Percentiles rank a stretch among this genome's conserved stretches.
These are phyloP conservation scores for Danielia reshetovae DNA, from an alignment of 805 yeast genomes.

Conservation along the genomic window DNA sequence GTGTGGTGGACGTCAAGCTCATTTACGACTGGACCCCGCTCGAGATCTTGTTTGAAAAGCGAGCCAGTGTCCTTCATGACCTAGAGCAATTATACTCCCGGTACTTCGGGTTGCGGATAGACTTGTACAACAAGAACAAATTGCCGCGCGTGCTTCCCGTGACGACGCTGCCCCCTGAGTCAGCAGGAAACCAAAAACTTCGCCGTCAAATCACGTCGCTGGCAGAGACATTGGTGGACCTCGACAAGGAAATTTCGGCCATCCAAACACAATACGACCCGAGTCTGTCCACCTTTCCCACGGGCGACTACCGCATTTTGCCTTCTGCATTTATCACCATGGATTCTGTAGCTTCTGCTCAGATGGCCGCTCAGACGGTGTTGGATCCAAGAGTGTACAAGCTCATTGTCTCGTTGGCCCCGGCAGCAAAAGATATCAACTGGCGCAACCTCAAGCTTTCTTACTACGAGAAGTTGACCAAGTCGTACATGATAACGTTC, in stretches of 20 bases:
- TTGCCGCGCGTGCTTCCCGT: conserved; percentile 31
- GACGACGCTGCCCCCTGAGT: conserved; percentile 7
- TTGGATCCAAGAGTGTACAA: conserved; percentile 44
- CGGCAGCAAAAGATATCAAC: conserved; percentile 44
- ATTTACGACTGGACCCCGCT: conserved; percentile 45
- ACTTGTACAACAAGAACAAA: conserved; percentile 30
- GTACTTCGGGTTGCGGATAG: conserved; percentile 40
- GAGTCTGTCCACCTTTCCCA: conserved; percentile 22
- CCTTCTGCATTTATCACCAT: conserved; percentile 46
- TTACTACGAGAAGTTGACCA: conserved; percentile 32
- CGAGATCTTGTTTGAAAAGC: conserved; percentile 30
- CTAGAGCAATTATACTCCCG: conserved; percentile 43
- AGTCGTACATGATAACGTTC: conserved; percentile 39
- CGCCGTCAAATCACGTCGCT: conserved; percentile 29
- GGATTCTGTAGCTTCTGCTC: conserved; percentile 47
- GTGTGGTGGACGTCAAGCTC: conserved; percentile 47
- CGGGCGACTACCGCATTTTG: conserved; percentile 32
- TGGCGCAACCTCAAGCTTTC: conserved; percentile 45
- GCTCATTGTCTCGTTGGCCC: conserved; percentile 40
- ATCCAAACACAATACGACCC: conserved; percentile 32
- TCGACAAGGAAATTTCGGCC: conserved; percentile 38
- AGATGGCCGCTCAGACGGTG: conserved; percentile 46
- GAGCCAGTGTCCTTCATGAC: conserved; percentile 27
- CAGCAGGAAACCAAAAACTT: conserved; percentile 23
- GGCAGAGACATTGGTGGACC: conserved; percentile 27